Base-by-base conservation (phyloP, 2,329 filamentous ascomycete species). In the Botrytis porri region DNA sequence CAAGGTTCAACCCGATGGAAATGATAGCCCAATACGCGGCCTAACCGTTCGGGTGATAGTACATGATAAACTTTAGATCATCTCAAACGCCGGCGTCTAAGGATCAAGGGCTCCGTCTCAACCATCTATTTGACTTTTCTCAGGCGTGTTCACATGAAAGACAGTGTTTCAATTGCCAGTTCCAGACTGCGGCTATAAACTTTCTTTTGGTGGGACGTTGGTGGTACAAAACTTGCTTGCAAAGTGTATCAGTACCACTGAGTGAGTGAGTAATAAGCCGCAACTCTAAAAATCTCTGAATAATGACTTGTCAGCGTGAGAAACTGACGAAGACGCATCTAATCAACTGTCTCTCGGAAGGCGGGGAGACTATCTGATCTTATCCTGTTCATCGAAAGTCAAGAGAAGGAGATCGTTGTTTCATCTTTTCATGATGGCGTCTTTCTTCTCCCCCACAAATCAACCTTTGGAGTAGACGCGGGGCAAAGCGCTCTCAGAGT, bases 401-500 rank as follows among this genome's bases (percentile, higher is more conserved):
- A 54, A 37, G 63, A 72, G 29, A 51, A 32, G 22, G 37, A 48
- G 37, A 59, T 66, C 35, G 61, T 39, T 48, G 70, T 72, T 72
- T 72, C 70, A 72, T 69, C 22, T 63, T 54, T 67, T 61, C 39
- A 39, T 54, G 57, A 32, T 37, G 67, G 60, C 60, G 45, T 71
- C 59, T 64, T 64, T n/a, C 37, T 32, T 29, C 59, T 37, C 70
- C 43, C 70, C 70, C 70, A 72, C 70, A 72, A 66, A 20, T 71
- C 70, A 39, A 66, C 29, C 29, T 67, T 22, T 60, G 16, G 37
- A 57, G 70, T 69, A 72, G 70, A 72, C 70, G 70, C 70, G 70
- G 70, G 63, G 70, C 70, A 72, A 72, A 72, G 51, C 25, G 62
- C 54, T 72, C 25, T 59, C 61, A 51, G 32, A 72, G 70, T 41